Evolutionary conservation across 2,329 filamentous ascomycete species (phyloP).

Genomic region (Dothideomycetidae sp.): DNA sequence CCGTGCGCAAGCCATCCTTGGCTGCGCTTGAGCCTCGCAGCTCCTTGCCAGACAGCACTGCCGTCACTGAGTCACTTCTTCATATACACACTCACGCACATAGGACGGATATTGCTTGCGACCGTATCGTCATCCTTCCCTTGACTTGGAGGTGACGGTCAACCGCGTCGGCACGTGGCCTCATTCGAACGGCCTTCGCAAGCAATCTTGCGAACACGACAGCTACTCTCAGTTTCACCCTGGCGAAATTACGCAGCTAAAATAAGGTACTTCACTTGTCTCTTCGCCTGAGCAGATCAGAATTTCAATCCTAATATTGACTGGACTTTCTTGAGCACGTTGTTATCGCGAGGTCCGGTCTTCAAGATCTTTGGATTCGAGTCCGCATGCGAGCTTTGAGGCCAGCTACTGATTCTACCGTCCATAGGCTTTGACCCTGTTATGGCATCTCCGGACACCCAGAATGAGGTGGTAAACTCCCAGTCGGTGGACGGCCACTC

Average conservation of each 20-base stretch:
- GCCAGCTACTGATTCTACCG: too few species aligned
- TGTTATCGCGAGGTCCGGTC: too few species aligned
- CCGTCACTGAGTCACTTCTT: conserved; percentile 6
- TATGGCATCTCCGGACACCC: conserved; percentile 58
- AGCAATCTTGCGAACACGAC: not conserved
- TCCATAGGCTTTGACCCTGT: conserved; percentile 38
- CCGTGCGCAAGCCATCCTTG: conserved; percentile 5
- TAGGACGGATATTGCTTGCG: not conserved
- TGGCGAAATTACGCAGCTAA: conserved; percentile 26
- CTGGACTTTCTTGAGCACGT: conserved; percentile 6
- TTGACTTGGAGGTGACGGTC: not conserved
- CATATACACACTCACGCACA: not conserved
- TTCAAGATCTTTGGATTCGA: too few species aligned
- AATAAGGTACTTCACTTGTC: conserved; percentile 31
- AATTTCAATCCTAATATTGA: conserved; percentile 6
- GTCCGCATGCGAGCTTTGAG: too few species aligned
- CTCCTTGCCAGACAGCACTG: not conserved
- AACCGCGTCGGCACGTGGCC: not conserved
- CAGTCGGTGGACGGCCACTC: conserved; percentile 49
- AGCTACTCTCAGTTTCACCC: not conserved
- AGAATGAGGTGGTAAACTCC: conserved; percentile 59
- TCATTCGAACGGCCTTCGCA: not conserved
- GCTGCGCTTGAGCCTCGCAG: conserved; percentile 3
- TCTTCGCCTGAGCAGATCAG: too few species aligned
- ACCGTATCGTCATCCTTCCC: not conserved